A percentile compares a stretch with the other conserved stretches of the same genome.
Evolutionary conservation across 176 grass and related monocot species (phyloP).

Genomic region (Phragmites australis): DNA sequence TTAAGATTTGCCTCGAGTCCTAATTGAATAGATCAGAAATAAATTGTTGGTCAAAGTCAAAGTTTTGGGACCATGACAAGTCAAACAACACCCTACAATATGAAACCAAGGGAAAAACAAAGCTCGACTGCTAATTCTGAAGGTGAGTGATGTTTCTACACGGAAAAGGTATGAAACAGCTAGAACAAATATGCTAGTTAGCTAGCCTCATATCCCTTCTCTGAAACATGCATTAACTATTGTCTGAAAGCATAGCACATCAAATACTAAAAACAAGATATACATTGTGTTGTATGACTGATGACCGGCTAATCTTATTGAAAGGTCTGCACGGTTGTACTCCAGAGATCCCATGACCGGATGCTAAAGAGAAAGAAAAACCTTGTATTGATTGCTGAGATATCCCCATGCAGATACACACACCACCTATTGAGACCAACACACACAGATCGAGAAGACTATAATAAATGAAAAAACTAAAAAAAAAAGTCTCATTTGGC

Average conservation of each 20-base stretch:
- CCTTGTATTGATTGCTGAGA: slow-evolving; percentile 41
- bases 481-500: slow-evolving; percentile 17
- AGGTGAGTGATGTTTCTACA: neutral
- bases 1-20: too few relatives aligned
- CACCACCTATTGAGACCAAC: slow-evolving; percentile 21
- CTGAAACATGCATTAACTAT: too few relatives aligned
- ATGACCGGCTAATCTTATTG: too few relatives aligned
- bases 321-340: neutral
- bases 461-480: slow-evolving; percentile 20
- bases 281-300: too few relatives aligned
- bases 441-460: slow-evolving; percentile 32
- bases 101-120: neutral
- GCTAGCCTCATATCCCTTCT: neutral
- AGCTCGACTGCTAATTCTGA: neutral
- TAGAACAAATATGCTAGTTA: neutral
- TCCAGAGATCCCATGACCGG: neutral
- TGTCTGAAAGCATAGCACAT: too few relatives aligned
- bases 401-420: slow-evolving; percentile 37
- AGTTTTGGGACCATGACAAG: neutral
- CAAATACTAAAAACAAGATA: too few relatives aligned
- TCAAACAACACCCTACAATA: neutral
- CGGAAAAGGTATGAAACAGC: neutral
- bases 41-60: neutral
- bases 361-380: slow-evolving; percentile 15
- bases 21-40: neutral